A percentile compares a stretch with the other conserved stretches of the same genome.
phyloP scores from a whole-genome alignment of 2,329 filamentous ascomycete species.

The Pseudogymnoascus sp. region DNA sequence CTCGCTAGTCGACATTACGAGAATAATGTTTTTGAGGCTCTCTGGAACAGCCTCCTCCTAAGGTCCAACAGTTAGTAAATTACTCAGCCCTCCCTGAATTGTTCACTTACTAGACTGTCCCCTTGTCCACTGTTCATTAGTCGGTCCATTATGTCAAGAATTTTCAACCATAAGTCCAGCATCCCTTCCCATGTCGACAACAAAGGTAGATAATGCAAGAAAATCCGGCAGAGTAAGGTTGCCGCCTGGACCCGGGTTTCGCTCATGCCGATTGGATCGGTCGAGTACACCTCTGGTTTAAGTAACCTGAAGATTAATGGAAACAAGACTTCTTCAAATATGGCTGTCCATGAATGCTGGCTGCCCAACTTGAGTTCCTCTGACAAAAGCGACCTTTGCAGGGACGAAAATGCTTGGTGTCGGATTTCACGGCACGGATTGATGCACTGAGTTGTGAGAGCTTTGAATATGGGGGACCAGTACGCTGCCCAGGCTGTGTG shows the following conservation, averaged over 20 bases:
- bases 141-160: constrained; percentile 89
- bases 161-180: constrained; percentile 83
- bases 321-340: constrained; percentile 90
- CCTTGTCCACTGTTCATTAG: constrained; percentile 93
- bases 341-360: constrained; percentile 87
- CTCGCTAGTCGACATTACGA: constrained; percentile 88
- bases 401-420: constrained; percentile 73
- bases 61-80: neutral
- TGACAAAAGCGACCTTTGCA: constrained; percentile 80
- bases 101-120: constrained; percentile 66
- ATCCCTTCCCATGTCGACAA: constrained; percentile 81
- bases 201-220: constrained; percentile 82
- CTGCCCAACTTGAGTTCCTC: constrained; percentile 74
- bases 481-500: constrained; percentile 87
- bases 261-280: constrained; percentile 86
- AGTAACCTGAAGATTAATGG: constrained; percentile 78
- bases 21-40: constrained; percentile 87
- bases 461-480: constrained; percentile 90
- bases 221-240: constrained; percentile 88
- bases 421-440: constrained; percentile 92
- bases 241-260: constrained; percentile 89
- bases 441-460: constrained; percentile 79
- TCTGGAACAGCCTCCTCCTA: constrained; percentile 93
- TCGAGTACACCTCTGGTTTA: constrained; percentile 90
- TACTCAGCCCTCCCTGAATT: neutral